These are phyloP conservation scores for Ophiostoma sp. DNA, from an alignment of 2,329 filamentous ascomycete species.

Conservation along the genomic window DNA sequence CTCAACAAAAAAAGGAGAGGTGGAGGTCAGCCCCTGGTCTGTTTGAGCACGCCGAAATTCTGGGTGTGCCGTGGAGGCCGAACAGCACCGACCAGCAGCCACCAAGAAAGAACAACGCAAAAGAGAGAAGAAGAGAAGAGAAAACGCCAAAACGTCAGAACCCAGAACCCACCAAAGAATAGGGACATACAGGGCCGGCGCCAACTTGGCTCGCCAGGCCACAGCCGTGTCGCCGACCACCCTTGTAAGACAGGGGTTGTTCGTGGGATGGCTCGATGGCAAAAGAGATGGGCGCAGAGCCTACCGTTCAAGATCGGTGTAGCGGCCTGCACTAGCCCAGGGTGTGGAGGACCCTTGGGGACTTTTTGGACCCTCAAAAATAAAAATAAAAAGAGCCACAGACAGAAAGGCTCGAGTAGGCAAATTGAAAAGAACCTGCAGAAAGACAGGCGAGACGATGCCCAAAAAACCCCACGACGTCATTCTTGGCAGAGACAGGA, in stretches of 20 bases:
- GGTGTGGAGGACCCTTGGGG: neutral
- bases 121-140: neutral
- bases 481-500: neutral
- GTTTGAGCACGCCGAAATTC: slow-evolving; percentile 20
- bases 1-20: neutral
- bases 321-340: slow-evolving; percentile 12
- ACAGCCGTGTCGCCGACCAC: slow-evolving; percentile 6
- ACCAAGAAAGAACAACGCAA: neutral
- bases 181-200: neutral
- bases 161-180: neutral
- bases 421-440: neutral
- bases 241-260: slow-evolving; percentile 2
- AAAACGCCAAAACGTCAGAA: neutral
- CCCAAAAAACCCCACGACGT: neutral
- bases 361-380: neutral
- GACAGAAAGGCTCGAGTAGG: neutral
- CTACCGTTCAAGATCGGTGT: slow-evolving; percentile 12
- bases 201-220: neutral
- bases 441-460: neutral
- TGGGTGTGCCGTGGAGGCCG: slow-evolving; percentile 7
- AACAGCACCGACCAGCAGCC: neutral
- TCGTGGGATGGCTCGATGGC: neutral
- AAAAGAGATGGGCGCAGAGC: neutral
- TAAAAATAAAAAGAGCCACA: too few relatives aligned
- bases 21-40: slow-evolving; percentile 10